Evolutionary conservation across 768 basidiomycete genomes (phyloP), one percentile per base, ranked within the genome.

Genomic region (Pleurotus tuoliensis): DNA sequence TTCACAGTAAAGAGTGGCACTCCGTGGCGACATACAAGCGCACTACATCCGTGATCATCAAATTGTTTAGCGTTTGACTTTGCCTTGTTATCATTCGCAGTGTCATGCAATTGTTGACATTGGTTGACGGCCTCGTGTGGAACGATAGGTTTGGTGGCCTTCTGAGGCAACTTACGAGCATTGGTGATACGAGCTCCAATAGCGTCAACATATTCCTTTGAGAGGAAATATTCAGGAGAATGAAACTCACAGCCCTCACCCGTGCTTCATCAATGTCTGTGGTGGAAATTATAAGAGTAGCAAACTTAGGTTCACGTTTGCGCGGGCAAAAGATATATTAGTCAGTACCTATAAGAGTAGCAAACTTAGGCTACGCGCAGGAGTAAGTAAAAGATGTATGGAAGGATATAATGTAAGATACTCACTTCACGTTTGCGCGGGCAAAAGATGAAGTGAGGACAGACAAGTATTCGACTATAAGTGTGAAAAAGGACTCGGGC

Each of bases 1-100:
- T 76, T 74, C 24, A 61, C 64, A 3, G 72, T 38, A n/a, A 65
- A 71, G 0, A 74, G 41, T 0, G 67, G 66, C 8, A 66, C 62
- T 50, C 72, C 68, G 51, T 72, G 72, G 9, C 61, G 56, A 58
- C 74, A 72, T 1, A 74, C 64, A 0, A 73, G 58, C 0, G 59
- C 64, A 65, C 73, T 71, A 16, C 71, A 43, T 0, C 68, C 68
- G 0, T 61, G 69, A 43, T 72, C 67, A 8, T 63, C 59, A 43
- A 61, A 61, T 8, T 46, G 45, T 16, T 61, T 39, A 7, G 46
- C 56, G 18, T 47, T 58, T 3, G 60, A 51, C 38, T 63, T 65
- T 39, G 49, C 40, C 15, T 68, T 62, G 41, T 63, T 59, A 11
- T 64, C 66, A 54, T 71, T 49, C 0, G 66, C 66, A 18, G 68